Conservation (phyloP, 495 filamentous ascomycete genomes). For the Hypoxylon trugodes region DNA sequence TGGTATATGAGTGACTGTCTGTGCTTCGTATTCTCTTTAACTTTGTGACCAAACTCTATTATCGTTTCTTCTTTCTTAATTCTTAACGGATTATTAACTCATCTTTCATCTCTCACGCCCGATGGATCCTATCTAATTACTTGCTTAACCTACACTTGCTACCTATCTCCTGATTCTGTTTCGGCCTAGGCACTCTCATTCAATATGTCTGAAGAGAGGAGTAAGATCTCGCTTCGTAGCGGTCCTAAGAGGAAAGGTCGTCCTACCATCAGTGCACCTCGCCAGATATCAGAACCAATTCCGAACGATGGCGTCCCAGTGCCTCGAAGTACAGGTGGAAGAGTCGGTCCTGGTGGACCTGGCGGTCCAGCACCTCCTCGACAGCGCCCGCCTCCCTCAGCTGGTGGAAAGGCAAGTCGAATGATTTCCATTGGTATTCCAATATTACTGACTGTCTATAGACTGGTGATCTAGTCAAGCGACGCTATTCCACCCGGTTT, state of each 20-base stretch:
- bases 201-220: constrained; percentile 68
- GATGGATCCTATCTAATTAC: neutral
- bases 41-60: neutral
- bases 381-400: constrained; percentile 53
- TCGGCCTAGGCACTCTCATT: neutral
- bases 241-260: constrained; percentile 77
- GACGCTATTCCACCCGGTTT: constrained; percentile 91
- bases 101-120: too few relatives aligned
- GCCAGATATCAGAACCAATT: constrained; percentile 76
- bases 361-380: constrained; percentile 46
- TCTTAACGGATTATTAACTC: too few relatives aligned
- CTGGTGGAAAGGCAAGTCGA: constrained; percentile 50
- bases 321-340: constrained; percentile 46
- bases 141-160: too few relatives aligned
- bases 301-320: constrained; percentile 49
- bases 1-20: constrained; percentile 29
- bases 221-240: constrained; percentile 86
- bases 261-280: constrained; percentile 82
- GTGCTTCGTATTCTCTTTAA: constrained; percentile 11
- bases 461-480: constrained; percentile 93
- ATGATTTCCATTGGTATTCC: neutral
- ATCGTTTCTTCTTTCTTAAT: neutral
- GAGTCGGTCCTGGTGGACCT: constrained; percentile 31
- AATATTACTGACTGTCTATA: neutral
- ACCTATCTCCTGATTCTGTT: neutral